Evolutionary conservation across 495 filamentous ascomycete species (phyloP).

Genomic region (Penicillium robsamsonii): DNA sequence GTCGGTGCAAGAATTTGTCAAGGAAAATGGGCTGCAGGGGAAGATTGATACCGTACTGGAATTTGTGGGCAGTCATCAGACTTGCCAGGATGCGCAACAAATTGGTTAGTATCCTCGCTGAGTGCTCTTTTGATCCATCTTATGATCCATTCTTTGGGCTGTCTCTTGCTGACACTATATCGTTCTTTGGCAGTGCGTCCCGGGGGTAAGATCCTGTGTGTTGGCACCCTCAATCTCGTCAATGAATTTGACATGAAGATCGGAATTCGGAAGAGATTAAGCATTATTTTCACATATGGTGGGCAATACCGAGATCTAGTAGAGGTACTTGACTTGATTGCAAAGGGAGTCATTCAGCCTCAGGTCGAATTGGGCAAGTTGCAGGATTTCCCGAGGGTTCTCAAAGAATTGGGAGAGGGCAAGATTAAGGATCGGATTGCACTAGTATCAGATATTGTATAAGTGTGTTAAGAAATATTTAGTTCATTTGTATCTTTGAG

Average conservation of each 20-base stretch:
- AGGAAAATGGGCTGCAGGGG: slow-evolving; percentile 12
- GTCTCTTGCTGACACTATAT: background rate
- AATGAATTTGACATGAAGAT: slow-evolving; percentile 28
- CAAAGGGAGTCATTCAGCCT: slow-evolving; percentile 14
- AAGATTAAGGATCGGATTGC: slow-evolving; percentile 23
- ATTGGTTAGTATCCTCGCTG: slow-evolving; percentile 11
- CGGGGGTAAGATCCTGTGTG: slow-evolving; percentile 24
- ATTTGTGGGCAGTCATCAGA: slow-evolving; percentile 24
- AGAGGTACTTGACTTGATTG: slow-evolving; percentile 23
- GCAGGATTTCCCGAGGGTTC: slow-evolving; percentile 18
- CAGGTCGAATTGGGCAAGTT: slow-evolving; percentile 17
- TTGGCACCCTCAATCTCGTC: slow-evolving; percentile 18
- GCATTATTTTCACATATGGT: slow-evolving; percentile 27
- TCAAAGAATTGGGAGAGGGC: slow-evolving; percentile 19
- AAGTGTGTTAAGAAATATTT: background rate
- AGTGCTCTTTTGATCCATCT: background rate
- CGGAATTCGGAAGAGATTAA: slow-evolving; percentile 26
- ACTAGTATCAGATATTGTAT: slow-evolving; percentile 13
- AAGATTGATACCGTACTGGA: slow-evolving; percentile 25
- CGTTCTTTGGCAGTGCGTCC: slow-evolving; percentile 9
- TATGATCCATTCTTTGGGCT: too few species aligned
- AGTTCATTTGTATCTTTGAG: too few species aligned
- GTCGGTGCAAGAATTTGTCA: slow-evolving; percentile 16
- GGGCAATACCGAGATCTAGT: slow-evolving; percentile 24
- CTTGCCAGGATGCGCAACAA: slow-evolving; percentile 20